Conservation (phyloP, 2,329 filamentous ascomycete genomes). For the Alternaria tenuissima region DNA sequence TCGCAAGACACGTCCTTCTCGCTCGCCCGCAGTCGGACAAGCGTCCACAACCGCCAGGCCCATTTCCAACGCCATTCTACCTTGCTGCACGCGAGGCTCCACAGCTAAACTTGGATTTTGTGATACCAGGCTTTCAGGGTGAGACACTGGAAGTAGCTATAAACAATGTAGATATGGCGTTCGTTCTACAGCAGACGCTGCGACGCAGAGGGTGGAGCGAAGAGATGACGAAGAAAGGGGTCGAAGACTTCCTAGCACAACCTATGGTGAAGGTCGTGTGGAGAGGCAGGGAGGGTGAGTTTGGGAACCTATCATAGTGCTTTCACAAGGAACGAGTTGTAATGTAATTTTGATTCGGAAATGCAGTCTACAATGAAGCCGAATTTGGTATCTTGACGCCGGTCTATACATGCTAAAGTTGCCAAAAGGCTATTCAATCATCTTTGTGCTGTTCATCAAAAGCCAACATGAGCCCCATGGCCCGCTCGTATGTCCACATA, state of each 20-base stretch:
- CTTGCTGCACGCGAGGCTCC: not conserved
- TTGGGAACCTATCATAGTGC: not conserved
- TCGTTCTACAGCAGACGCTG: conserved; percentile 9
- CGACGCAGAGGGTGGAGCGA: conserved; percentile 3
- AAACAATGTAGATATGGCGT: conserved; percentile 9
- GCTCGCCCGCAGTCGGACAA: not conserved
- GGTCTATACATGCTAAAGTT: not conserved
- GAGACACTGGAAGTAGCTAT: conserved; percentile 9
- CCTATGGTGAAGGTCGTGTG: conserved; percentile 8
- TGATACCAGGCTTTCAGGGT: conserved; percentile 9
- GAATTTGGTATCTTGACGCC: conserved; percentile 5
- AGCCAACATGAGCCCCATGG: conserved; percentile 66
- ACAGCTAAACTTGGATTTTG: not conserved
- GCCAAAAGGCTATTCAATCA: not conserved
- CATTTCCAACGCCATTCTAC: conserved; percentile 4
- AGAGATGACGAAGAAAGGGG: not conserved
- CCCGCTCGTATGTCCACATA: conserved; percentile 92
- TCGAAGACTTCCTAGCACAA: conserved; percentile 1
- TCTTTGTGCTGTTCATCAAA: conserved; percentile 30
- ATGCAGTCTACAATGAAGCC: not conserved
- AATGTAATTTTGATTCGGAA: not conserved
- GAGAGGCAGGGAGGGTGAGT: not conserved
- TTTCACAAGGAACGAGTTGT: not conserved
- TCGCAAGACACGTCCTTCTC: not conserved
- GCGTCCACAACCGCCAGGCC: not conserved